Base-by-base conservation (phyloP, 2,329 filamentous ascomycete genomes). In the Aspergillus sergii region DNA sequence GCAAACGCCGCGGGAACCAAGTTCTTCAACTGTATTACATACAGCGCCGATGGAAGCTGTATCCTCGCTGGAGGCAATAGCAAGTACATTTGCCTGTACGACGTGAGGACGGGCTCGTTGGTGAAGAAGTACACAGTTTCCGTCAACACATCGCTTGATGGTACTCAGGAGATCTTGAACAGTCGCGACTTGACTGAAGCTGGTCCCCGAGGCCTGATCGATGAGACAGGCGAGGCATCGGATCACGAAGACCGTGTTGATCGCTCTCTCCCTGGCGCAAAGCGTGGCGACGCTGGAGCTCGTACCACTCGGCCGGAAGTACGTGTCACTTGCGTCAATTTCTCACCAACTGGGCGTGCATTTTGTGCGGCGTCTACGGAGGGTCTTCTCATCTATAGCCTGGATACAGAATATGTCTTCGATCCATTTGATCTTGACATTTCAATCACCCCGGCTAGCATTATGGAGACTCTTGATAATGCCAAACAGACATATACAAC, bases 81-180 rank as follows among this genome's bases (percentile, higher is more conserved):
- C 88, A 99, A 99, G 81, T 97, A 96, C 78, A 97, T 99, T 58
- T 98, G 95, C 75, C 79, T 99, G 62, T 99, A 99, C 80, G 94
- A 96, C n/a, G 92, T 96, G 36, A 89, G 89, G 62, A 96, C 94
- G 0, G 93, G 95, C 76, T 93, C 95, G 0, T 82, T 99, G 12
- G 83, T 98, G 61, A 97, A 96, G 77, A 97, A 97, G 75, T 99
- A 91, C 75, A 97, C 94, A 1, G 94, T 98, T 72, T 96, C 92
- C 70, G 88, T 97, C 73, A 99, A 99, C 78, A 83, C 97, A n/a
- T 96, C 94, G 1, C 83, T 99, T 3, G 94, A 96, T 23, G 95
- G 95, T 54, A 99, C 95, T 0, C 94, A 98, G 74, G 95, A 99
- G 76, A 97, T 96, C 78, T 85, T 99, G 68, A 98, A 97, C 84